Conservation (phyloP, 2,329 filamentous ascomycete species). For the Allantophomopsis cytisporea region DNA sequence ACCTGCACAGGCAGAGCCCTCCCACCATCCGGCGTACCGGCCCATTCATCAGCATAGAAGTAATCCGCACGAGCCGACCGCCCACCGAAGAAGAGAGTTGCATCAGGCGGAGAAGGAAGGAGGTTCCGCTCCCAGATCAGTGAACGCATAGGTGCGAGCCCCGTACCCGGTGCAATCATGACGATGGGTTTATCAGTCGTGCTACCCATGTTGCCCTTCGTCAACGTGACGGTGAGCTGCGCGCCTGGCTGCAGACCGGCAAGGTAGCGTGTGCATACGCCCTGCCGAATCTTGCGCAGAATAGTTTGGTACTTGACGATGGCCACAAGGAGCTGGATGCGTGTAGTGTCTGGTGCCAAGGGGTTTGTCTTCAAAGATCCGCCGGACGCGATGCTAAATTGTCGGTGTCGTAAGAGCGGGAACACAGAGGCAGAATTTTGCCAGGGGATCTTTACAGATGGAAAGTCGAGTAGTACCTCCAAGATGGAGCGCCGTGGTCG, state of each 20-base stretch:
- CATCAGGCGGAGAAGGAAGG: slow-evolving; percentile 12
- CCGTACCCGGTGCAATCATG: slow-evolving; percentile 75
- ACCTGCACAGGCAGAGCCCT: slow-evolving; percentile 32
- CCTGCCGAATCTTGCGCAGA: slow-evolving; percentile 69
- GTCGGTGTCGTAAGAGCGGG: slow-evolving; percentile 71
- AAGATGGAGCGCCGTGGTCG: slow-evolving; percentile 81
- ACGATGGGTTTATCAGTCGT: slow-evolving; percentile 36
- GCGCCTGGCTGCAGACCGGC: slow-evolving; percentile 43
- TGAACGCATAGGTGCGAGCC: slow-evolving; percentile 71
- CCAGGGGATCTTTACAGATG: slow-evolving; percentile 69
- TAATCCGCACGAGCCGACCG: slow-evolving; percentile 64
- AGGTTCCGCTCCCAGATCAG: slow-evolving; percentile 61
- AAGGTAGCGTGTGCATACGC: slow-evolving; percentile 83
- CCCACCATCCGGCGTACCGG: slow-evolving; percentile 16
- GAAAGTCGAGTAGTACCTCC: slow-evolving; percentile 85
- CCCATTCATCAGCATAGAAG: slow-evolving; percentile 73
- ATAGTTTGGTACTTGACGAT: slow-evolving; percentile 88
- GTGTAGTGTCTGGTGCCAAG: slow-evolving; percentile 18
- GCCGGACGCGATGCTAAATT: slow-evolving; percentile 85
- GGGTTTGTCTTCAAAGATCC: slow-evolving; percentile 21
- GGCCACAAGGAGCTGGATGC: slow-evolving; percentile 65
- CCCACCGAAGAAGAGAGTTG: slow-evolving; percentile 70
- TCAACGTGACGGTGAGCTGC: slow-evolving; percentile 42
- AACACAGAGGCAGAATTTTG: slow-evolving; percentile 59
- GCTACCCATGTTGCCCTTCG: slow-evolving; percentile 1